phyloP scores from a whole-genome alignment of 495 filamentous ascomycete species.

The Penicillium lagena region DNA sequence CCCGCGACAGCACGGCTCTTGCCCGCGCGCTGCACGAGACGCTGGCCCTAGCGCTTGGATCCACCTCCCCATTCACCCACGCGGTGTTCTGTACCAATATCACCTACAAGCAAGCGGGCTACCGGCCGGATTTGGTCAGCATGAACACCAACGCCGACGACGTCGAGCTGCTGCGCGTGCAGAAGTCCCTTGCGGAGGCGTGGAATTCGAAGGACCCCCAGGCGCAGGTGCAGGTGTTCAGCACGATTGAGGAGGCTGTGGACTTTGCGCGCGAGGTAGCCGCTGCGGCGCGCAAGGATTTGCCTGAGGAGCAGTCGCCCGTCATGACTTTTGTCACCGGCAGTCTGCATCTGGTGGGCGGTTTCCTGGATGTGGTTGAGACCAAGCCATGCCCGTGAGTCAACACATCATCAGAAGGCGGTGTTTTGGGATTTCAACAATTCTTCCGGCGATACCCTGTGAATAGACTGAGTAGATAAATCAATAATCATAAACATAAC shows the following conservation, averaged over 20 bases:
- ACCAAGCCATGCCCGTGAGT: slow-evolving; percentile 26
- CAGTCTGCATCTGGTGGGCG: slow-evolving; percentile 84
- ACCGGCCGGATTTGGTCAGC: slow-evolving; percentile 70
- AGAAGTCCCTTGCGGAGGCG: slow-evolving; percentile 64
- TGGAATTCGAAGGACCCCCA: slow-evolving; percentile 63
- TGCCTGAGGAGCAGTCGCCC: slow-evolving; percentile 28
- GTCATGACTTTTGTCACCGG: slow-evolving; percentile 65
- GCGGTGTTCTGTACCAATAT: slow-evolving; percentile 87
- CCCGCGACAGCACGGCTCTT: slow-evolving; percentile 62
- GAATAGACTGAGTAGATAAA: too few species aligned
- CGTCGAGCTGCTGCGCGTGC: slow-evolving; percentile 63
- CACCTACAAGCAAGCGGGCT: slow-evolving; percentile 66
- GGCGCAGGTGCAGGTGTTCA: slow-evolving; percentile 56
- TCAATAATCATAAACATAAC: too few species aligned
- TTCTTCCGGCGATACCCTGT: slow-evolving; percentile 7
- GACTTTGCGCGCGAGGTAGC: slow-evolving; percentile 54
- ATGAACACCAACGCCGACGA: slow-evolving; percentile 62
- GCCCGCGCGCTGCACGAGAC: slow-evolving; percentile 61
- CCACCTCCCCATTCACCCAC: slow-evolving; percentile 60
- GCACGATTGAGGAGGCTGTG: slow-evolving; percentile 84
- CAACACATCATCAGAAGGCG: background rate
- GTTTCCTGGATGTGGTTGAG: slow-evolving; percentile 71
- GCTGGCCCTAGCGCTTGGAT: slow-evolving; percentile 49
- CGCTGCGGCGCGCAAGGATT: slow-evolving; percentile 19
- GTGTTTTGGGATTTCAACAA: slow-evolving; percentile 26